Base-by-base conservation (phyloP, 352 stramenopile genomes). In the Globisporangium barbulae region DNA sequence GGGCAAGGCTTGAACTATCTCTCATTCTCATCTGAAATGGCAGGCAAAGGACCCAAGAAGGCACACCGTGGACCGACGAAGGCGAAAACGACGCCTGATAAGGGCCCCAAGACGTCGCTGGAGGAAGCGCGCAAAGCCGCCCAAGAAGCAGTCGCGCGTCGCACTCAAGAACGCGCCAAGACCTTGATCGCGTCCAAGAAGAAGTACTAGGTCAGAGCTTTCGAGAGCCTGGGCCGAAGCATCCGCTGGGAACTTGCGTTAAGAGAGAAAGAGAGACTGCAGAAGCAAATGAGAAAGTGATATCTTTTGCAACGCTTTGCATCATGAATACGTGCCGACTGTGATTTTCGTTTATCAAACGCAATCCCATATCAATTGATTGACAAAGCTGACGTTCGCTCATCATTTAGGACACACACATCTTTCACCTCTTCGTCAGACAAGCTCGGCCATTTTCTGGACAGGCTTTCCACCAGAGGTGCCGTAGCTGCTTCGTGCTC, bases 91-190 rank as follows among this genome's bases (percentile, higher is more conserved):
- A 63, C 56, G 30, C 45, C 53, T 19, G 53, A 61, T 52, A 72
- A 85, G 76, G 62, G 42, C 47, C 25, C 35, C 60, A 70, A 68
- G 44, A 85, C 83, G 74, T 76, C 78, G 19, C 48, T 91, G 39
- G 84, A 78, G 28, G 79, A 90, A 47, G 84, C 81, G 12, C 76
- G 82, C 41, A 79, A 78, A 41, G 82, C 81, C 22, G 84, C 84
- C n/a, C 83, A 89, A 60, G 79, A 88, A 33, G 82, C 89, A n/a
- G 76, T 91, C 12, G 79, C 87, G 37, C 74, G 76, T 37, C 82
- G 84, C 12, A 84, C 88, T 19, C 77, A 91, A 53, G 82, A 86
- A 52, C 84, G 84, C 44, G 65, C 81, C 30, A 83, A 78, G 50
- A 61, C 71, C 33, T 63, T 93, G 10, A 74, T 77, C 30, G 71